These are phyloP conservation scores for Talaromyces sp. DNA, from an alignment of 2,329 filamentous ascomycete species.

Conservation along the genomic window DNA sequence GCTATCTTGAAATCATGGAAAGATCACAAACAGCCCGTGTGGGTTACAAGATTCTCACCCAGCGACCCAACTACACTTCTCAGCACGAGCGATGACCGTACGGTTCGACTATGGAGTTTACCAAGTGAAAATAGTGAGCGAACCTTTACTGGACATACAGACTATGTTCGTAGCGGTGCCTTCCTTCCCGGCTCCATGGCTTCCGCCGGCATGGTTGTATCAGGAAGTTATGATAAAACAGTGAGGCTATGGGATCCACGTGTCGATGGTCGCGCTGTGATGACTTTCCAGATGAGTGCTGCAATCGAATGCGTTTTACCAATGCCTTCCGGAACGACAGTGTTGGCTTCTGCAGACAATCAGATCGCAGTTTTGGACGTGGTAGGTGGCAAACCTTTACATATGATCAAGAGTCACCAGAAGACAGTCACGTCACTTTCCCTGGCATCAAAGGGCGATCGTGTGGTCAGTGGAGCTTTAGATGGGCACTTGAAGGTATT, in stretches of 20 bases:
- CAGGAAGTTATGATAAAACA: slow-evolving; percentile 90
- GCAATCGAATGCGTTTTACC: slow-evolving; percentile 85
- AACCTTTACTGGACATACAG: slow-evolving; percentile 78
- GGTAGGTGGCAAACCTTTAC: slow-evolving; percentile 80
- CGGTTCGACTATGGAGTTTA: slow-evolving; percentile 90
- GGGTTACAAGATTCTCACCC: slow-evolving; percentile 87
- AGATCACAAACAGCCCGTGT: slow-evolving; percentile 89
- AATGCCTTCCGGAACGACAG: slow-evolving; percentile 76
- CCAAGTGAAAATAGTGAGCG: slow-evolving; percentile 70
- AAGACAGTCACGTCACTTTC: slow-evolving; percentile 91
- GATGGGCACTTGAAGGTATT: slow-evolving; percentile 98
- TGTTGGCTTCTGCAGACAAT: slow-evolving; percentile 79
- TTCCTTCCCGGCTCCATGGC: slow-evolving; percentile 69
- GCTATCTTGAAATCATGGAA: slow-evolving; percentile 95
- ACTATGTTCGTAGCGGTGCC: slow-evolving; percentile 83
- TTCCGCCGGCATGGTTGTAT: slow-evolving; percentile 67
- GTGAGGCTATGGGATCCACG: slow-evolving; percentile 92
- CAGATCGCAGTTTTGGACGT: slow-evolving; percentile 88
- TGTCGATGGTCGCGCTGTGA: slow-evolving; percentile 62
- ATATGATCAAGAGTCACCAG: slow-evolving; percentile 88
- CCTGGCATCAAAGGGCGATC: slow-evolving; percentile 71
- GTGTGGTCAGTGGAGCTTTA: slow-evolving; percentile 80
- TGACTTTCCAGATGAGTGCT: slow-evolving; percentile 92
- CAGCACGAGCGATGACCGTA: slow-evolving; percentile 87
- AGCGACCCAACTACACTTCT: slow-evolving; percentile 79